Base-by-base conservation (phyloP, 148 eudicot genomes). In the Polygonum aviculare region DNA sequence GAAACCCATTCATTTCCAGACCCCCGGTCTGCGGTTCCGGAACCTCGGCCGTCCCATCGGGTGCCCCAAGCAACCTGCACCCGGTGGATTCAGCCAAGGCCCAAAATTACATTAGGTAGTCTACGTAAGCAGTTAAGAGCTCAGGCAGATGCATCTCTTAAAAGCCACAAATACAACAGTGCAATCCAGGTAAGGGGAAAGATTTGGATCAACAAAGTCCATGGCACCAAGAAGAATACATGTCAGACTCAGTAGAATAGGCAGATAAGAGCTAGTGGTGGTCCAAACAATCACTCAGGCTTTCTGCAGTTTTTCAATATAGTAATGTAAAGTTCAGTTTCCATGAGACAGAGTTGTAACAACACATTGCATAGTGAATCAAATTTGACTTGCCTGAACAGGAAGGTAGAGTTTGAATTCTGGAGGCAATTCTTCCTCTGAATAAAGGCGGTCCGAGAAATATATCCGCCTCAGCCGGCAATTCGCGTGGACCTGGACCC, bases 401-500 rank as follows among this genome's bases (percentile, higher is more conserved):
- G 99, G 99, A 74, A 95, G 98, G 84, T 93, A 96, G 73, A 96
- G 75, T 86, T 89, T 96, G 80, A 96, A 96, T 81, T 96, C 99
- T 40, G 99, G 94, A 57, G 99, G 99, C 45, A 96, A 89, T 76
- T 96, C 99, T 82, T 93, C 98, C 88, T 94, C 98, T 1, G 98
- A 94, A 78, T 90, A 94, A 26, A 96, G 94, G 74, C 99, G 98
- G 81, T 96, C 99, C 1, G 99, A 80, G 79, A 96, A 96, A 80
- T 96, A 94, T 62, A 94, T 92, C 76, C 98, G 86, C 79, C 98
- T 89, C 41, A 94, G 85, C 36, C 97, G 90, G 80, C 99, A 96
- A 75, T 93, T 96, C 54, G 98, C 98, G 80, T 96, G 99, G 80
- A 96, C 99, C 76, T 96, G 99, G 83, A 96, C 99, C 16, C 98